A percentile compares a stretch with the other conserved stretches of the same genome.
Conservation (phyloP, 139 green algal genomes). For the Picochlorum sp. region DNA sequence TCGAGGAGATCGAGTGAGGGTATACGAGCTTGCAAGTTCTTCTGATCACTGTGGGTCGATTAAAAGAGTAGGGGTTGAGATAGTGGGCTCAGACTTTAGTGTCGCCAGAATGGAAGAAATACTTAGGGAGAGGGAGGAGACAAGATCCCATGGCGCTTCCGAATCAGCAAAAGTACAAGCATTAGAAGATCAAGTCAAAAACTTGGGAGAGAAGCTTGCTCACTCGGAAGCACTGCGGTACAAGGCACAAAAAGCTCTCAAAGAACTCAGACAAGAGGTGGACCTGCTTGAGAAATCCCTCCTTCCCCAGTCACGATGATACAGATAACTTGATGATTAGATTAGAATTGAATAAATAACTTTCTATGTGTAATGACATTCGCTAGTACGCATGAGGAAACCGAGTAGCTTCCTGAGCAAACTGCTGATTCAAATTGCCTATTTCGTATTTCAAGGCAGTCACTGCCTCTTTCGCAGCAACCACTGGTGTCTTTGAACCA, state of each 20-base stretch:
- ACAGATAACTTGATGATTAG: too few species aligned
- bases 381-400: neutral
- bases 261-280: conserved; percentile 15
- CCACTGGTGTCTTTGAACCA: conserved; percentile 38
- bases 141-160: neutral
- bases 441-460: conserved; percentile 40
- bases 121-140: conserved; percentile 1
- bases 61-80: neutral
- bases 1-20: neutral
- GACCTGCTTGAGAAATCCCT: neutral
- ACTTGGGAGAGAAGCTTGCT: conserved; percentile 6
- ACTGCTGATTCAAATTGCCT: conserved; percentile 12
- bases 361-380: neutral
- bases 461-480: conserved; percentile 40
- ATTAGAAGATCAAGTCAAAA: conserved; percentile 3
- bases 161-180: neutral
- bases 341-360: too few species aligned
- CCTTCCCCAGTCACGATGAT: too few species aligned
- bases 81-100: conserved; percentile 18
- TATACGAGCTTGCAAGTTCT: neutral
- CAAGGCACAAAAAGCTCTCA: conserved; percentile 8
- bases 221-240: conserved; percentile 23
- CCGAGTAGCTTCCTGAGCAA: neutral
- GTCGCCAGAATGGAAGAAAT: conserved; percentile 22
- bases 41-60: neutral